phyloP scores from a whole-genome alignment of 805 yeast species.

The Pichia paraexigua region DNA sequence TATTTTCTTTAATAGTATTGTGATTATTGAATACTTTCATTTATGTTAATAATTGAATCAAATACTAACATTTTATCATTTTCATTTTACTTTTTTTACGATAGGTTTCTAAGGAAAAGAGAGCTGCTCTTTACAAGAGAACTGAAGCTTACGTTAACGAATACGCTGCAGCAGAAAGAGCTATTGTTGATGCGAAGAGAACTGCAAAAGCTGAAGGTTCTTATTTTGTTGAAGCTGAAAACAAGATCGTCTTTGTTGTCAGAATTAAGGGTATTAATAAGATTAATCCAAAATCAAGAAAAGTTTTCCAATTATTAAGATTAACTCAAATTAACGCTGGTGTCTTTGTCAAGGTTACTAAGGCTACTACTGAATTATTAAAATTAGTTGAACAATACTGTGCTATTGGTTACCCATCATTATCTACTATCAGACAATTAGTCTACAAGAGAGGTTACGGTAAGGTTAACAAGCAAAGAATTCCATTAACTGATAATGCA shows the following conservation, averaged over 20 bases:
- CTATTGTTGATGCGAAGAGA: conserved; percentile 79
- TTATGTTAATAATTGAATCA: not conserved
- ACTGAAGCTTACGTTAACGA: conserved; percentile 95
- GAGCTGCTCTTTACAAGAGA: conserved; percentile 61
- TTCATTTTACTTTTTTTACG: conserved; percentile 1
- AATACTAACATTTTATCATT: conserved; percentile 22
- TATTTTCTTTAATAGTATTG: not conserved
- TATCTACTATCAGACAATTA: conserved; percentile 85
- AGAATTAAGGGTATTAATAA: conserved; percentile 99
- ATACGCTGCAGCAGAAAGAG: conserved; percentile 88
- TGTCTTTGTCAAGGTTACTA: conserved; percentile 91
- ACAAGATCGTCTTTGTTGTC: conserved; percentile 88
- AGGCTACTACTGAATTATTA: conserved; percentile 89
- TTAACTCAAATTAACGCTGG: conserved; percentile 91
- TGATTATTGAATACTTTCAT: not conserved
- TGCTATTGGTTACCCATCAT: conserved; percentile 96
- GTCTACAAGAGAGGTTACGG: conserved; percentile 98
- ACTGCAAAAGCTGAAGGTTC: conserved; percentile 91
- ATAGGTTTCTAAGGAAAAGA: conserved; percentile 40
- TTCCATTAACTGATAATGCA: conserved; percentile 79
- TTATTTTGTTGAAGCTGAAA: conserved; percentile 92
- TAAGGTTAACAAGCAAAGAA: conserved; percentile 94
- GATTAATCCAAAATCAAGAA: conserved; percentile 99
- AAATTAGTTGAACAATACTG: conserved; percentile 94
- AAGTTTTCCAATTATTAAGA: conserved; percentile 91